A percentile compares a stretch with the other conserved stretches of the same genome.
Evolutionary conservation across 1,284 basidiomycete genomes (phyloP).

Genomic region (Ustilago nuda): DNA sequence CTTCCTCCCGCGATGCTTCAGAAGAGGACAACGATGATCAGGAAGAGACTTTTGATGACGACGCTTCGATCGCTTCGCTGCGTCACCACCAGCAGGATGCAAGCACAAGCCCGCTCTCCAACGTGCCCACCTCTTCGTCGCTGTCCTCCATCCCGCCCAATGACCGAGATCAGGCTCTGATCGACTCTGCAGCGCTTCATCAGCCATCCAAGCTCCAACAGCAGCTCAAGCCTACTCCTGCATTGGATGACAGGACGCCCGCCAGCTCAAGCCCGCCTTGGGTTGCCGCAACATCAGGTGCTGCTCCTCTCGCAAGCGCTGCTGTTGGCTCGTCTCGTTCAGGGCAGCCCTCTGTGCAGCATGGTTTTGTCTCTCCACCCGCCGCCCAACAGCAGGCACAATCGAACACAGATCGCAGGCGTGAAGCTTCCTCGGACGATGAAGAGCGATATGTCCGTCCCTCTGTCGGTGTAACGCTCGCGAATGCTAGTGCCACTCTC

Average conservation of each 20-base stretch:
- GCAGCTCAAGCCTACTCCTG: conserved; percentile 25
- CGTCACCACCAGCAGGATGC: conserved; percentile 38
- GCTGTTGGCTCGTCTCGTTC: conserved; percentile 6
- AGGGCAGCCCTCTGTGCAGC: conserved; percentile 26
- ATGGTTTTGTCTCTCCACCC: conserved; percentile 27
- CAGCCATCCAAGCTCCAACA: conserved; percentile 47
- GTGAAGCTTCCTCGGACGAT: conserved; percentile 45
- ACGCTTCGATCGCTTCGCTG: conserved; percentile 51
- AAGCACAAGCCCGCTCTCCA: conserved; percentile 31
- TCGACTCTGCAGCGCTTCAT: conserved; percentile 45
- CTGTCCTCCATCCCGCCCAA: conserved; percentile 48
- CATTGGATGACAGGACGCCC: conserved; percentile 40
- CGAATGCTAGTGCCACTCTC: conserved; percentile 49
- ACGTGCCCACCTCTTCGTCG: conserved; percentile 44
- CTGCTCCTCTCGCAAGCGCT: conserved; percentile 7
- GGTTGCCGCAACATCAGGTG: conserved; percentile 9
- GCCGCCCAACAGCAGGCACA: conserved; percentile 22
- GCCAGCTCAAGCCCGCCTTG: conserved; percentile 52
- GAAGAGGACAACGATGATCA: conserved; percentile 59
- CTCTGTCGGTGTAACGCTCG: conserved; percentile 45
- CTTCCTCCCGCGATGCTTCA: conserved; percentile 53
- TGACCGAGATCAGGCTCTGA: conserved; percentile 49
- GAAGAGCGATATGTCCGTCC: conserved; percentile 34
- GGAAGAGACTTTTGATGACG: conserved; percentile 52
- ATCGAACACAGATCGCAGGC: conserved; percentile 22